Percentiles rank a stretch among this genome's conserved stretches.
phyloP scores from a whole-genome alignment of 306 rosid genomes.

The Lablab purpureus region DNA sequence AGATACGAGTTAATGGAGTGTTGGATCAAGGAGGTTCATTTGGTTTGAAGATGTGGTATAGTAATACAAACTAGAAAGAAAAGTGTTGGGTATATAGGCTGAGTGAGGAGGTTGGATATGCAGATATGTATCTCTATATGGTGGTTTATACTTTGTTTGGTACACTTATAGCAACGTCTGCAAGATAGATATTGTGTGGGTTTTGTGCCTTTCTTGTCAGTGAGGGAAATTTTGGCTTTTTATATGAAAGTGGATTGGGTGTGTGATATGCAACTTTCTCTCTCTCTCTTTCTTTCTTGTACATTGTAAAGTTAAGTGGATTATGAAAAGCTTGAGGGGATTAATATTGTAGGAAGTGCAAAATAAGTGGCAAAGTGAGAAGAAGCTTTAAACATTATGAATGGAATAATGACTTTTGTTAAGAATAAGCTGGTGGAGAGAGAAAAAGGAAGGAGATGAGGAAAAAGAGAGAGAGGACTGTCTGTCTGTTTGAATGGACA shows the following conservation, averaged over 20 bases:
- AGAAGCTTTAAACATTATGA: slow-evolving; percentile 54
- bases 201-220: slow-evolving; percentile 93
- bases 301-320: slow-evolving; percentile 58
- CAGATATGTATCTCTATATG: neutral
- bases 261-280: slow-evolving; percentile 58
- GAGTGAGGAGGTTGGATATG: slow-evolving; percentile 35
- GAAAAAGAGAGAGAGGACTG: slow-evolving; percentile 55
- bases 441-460: slow-evolving; percentile 45
- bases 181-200: slow-evolving; percentile 52
- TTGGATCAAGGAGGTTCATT: slow-evolving; percentile 37
- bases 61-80: slow-evolving; percentile 25
- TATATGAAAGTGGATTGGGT: slow-evolving; percentile 64
- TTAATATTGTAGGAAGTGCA: slow-evolving; percentile 50
- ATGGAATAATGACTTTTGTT: slow-evolving; percentile 73
- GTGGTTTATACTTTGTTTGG: slow-evolving; percentile 46
- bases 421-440: slow-evolving; percentile 61
- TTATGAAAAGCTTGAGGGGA: slow-evolving; percentile 61
- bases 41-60: neutral
- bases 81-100: neutral
- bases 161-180: slow-evolving; percentile 42
- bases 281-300: slow-evolving; percentile 43
- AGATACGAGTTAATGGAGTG: neutral
- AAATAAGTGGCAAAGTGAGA: slow-evolving; percentile 52
- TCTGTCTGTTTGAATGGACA: slow-evolving; percentile 68
- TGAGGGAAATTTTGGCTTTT: slow-evolving; percentile 93